These are phyloP conservation scores for Hypoxylon sp. DNA, from an alignment of 2,329 filamentous ascomycete genomes.

Conservation along the genomic window DNA sequence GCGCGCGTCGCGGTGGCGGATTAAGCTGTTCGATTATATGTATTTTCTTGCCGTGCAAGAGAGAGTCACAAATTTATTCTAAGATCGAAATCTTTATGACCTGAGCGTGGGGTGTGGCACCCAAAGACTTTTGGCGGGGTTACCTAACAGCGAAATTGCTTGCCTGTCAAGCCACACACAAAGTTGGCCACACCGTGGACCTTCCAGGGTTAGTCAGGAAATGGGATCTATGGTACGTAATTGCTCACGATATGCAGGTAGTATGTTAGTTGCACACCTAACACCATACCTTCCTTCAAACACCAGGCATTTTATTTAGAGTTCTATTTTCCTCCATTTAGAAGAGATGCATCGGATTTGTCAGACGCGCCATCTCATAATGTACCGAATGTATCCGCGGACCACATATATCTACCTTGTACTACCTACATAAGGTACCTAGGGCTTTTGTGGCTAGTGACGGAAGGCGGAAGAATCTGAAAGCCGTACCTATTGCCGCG, in stretches of 20 bases:
- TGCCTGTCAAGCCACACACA: conserved; percentile 2
- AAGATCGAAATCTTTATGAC: conserved; percentile 48
- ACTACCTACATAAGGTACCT: neutral
- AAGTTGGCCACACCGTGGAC: neutral
- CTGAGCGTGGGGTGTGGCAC: conserved; percentile 48
- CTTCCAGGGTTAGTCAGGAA: neutral
- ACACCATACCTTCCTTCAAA: no score
- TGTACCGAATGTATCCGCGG: neutral
- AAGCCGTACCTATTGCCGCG: conserved; percentile 20
- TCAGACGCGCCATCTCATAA: neutral
- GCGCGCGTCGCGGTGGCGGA: conserved; percentile 28
- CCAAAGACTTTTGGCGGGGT: conserved; percentile 46
- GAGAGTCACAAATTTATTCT: conserved; percentile 46
- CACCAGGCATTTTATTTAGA: no score
- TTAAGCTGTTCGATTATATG: conserved; percentile 18
- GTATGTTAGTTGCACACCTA: no score
- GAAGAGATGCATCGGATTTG: neutral
- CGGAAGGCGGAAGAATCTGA: conserved; percentile 39
- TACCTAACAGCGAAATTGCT: conserved; percentile 13
- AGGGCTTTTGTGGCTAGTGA: conserved; percentile 16
- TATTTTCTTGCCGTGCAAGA: conserved; percentile 25
- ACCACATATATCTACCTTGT: neutral
- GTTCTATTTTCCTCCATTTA: neutral
- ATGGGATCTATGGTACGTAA: neutral
- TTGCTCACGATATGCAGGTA: no score